Percentiles rank a stretch among this genome's conserved stretches.
These are phyloP conservation scores for Hura crepitans DNA, from an alignment of 441 rosid species.

Conservation along the genomic window DNA sequence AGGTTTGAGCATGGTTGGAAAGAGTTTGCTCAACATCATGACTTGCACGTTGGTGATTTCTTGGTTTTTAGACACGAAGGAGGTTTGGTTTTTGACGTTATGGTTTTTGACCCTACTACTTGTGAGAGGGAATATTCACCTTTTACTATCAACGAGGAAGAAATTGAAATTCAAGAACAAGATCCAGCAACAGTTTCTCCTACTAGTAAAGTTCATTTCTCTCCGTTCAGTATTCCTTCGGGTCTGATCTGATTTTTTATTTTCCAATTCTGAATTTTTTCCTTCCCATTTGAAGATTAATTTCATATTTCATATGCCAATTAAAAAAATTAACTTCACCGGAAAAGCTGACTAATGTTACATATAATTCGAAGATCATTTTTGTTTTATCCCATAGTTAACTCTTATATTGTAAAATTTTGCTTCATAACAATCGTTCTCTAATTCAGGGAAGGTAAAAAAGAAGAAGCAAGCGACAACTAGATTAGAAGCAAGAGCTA, in stretches of 20 bases:
- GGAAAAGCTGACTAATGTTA: background rate
- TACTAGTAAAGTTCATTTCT: background rate
- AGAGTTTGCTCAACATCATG: slow-evolving; percentile 20
- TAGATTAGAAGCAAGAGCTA: background rate
- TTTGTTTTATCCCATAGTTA: no score
- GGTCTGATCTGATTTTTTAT: background rate
- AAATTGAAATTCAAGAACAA: background rate
- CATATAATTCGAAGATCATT: background rate
- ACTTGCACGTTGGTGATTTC: slow-evolving; percentile 27
- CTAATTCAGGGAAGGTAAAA: slow-evolving; percentile 1
- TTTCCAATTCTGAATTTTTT: background rate
- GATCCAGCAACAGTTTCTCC: background rate
- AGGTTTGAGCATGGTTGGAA: slow-evolving; percentile 25
- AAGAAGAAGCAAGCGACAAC: background rate
- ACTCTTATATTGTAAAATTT: background rate
- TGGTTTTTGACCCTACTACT: slow-evolving; percentile 17
- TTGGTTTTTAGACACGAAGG: slow-evolving; percentile 23
- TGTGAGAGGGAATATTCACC: slow-evolving; percentile 16
- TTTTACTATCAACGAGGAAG: background rate
- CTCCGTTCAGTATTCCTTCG: background rate
- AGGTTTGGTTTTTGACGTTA: slow-evolving; percentile 15
- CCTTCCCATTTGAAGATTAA: background rate
- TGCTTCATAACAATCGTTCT: background rate
- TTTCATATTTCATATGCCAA: background rate
- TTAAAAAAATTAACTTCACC: background rate